Percentiles rank a stretch among this genome's conserved stretches.
These are phyloP conservation scores for Diaporthe citriasiana DNA, from an alignment of 2,329 filamentous ascomycete genomes.

Conservation along the genomic window DNA sequence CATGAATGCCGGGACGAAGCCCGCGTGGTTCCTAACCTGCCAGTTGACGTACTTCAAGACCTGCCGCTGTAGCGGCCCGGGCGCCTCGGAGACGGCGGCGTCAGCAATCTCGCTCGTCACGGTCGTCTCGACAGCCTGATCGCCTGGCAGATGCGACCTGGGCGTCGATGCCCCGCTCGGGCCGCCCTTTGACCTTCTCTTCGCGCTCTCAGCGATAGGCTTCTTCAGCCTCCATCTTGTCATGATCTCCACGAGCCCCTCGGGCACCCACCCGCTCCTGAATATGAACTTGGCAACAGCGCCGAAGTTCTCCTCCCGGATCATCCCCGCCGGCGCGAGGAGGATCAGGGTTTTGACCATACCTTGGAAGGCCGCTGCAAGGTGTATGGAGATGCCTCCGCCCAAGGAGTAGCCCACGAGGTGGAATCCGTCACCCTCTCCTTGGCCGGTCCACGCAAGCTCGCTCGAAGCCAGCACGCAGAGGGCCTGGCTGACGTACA, in stretches of 20 bases:
- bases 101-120: slow-evolving; percentile 50
- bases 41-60: slow-evolving; percentile 69
- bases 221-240: slow-evolving; percentile 63
- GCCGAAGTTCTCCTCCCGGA: slow-evolving; percentile 74
- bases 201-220: slow-evolving; percentile 61
- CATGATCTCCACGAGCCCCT: slow-evolving; percentile 62
- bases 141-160: slow-evolving; percentile 32
- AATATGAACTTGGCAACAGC: slow-evolving; percentile 65
- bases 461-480: slow-evolving; percentile 75
- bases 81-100: slow-evolving; percentile 47
- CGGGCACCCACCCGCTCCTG: slow-evolving; percentile 67
- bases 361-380: slow-evolving; percentile 77
- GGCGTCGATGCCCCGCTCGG: background rate
- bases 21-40: slow-evolving; percentile 69
- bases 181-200: slow-evolving; percentile 43
- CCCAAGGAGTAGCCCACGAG: slow-evolving; percentile 86
- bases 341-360: slow-evolving; percentile 75
- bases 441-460: slow-evolving; percentile 64
- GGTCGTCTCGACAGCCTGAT: slow-evolving; percentile 45
- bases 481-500: slow-evolving; percentile 77
- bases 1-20: slow-evolving; percentile 73
- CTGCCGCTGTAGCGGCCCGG: slow-evolving; percentile 59
- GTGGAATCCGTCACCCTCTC: slow-evolving; percentile 68
- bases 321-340: slow-evolving; percentile 77
- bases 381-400: slow-evolving; percentile 79